Evolutionary conservation across 73 alveolate species (phyloP).

Genomic region (Uronychia setigera): DNA sequence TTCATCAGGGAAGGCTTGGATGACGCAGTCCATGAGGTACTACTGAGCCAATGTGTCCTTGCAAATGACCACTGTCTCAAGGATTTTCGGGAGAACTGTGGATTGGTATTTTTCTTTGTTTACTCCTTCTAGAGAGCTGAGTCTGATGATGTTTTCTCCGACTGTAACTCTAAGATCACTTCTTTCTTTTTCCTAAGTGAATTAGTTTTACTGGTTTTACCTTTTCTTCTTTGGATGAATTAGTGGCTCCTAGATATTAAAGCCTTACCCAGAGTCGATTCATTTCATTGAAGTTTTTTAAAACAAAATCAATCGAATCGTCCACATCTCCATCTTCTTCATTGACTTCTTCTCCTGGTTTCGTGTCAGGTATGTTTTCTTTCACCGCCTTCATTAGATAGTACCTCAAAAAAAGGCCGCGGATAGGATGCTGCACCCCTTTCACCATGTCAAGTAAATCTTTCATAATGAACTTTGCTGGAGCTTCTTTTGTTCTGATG

Average conservation of each 20-base stretch:
- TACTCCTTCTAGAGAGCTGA: slow-evolving; percentile 82
- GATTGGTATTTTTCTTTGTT: slow-evolving; percentile 73
- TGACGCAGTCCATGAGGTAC: slow-evolving; percentile 87
- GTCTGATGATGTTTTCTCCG: slow-evolving; percentile 75
- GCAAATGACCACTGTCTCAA: slow-evolving; percentile 71
- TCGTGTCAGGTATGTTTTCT: slow-evolving; percentile 97
- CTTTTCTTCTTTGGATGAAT: background rate
- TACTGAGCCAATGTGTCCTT: slow-evolving; percentile 84
- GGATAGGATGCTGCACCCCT: slow-evolving; percentile 97
- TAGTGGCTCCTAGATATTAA: slow-evolving; percentile 64
- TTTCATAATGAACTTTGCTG: slow-evolving; percentile 88
- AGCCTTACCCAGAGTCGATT: slow-evolving; percentile 98
- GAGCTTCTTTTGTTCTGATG: slow-evolving; percentile 91
- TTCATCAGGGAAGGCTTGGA: slow-evolving; percentile 89
- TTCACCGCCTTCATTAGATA: slow-evolving; percentile 94
- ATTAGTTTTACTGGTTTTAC: slow-evolving; percentile 11
- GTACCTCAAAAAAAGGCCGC: slow-evolving; percentile 98
- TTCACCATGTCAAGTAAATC: slow-evolving; percentile 95
- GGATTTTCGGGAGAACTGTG: slow-evolving; percentile 76
- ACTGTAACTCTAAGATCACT: slow-evolving; percentile 76
- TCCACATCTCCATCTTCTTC: slow-evolving; percentile 92
- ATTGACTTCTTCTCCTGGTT: slow-evolving; percentile 46
- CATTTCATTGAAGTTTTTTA: slow-evolving; percentile 96
- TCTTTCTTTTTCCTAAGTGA: slow-evolving; percentile 78
- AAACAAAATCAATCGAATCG: slow-evolving; percentile 92